Base-by-base conservation (phyloP, 208 protist species). In the Leishmania braziliensis region DNA sequence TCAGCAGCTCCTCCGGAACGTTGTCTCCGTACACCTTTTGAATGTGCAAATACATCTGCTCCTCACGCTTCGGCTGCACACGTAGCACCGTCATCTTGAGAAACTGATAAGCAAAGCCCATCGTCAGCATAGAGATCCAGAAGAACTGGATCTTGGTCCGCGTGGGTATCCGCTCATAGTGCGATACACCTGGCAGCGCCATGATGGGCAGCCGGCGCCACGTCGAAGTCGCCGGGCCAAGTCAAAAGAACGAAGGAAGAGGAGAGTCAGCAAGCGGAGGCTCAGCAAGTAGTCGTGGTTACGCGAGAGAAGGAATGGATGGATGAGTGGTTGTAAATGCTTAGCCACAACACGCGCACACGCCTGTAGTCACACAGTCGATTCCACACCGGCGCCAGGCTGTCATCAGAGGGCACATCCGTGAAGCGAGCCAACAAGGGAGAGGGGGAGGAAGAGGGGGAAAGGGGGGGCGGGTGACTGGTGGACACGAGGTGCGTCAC, bases 1-100 rank as follows among this genome's bases (percentile, higher is more conserved):
- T 79, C 58, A 96, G 85, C 12, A 96, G 71, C 53, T 94, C 87
- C 36, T 90, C 84, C 10, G 93, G 93, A 18, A 96, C 87, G 78
- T 92, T 93, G 79, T 96, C 91, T 26, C 91, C 93, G 79, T 95
- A 95, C 5, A 94, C 36, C 48, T 90, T 87, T 39, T 90, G 81
- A 33, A 95, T 82, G 80, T 95, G 90, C 79, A 87, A 77, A 84
- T 96, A 96, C 90, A 96, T 93, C 70, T 96, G 93, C 79, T 96
- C 91, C 83, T 96, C 93, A 26, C 93, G 91, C 86, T 94, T 94
- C 43, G 93, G 93, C 75, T 95, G 86, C 71, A 96, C 89, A 16
- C 93, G 89, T 69, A 92, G 76, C 36, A 95, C 88, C 43, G 93
- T 95, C 90, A 96, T 92, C 66, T 88, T 89, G 16, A 95, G 74